These are phyloP conservation scores for Irpex lacteus DNA, from an alignment of 1,284 basidiomycete genomes.

Conservation along the genomic window DNA sequence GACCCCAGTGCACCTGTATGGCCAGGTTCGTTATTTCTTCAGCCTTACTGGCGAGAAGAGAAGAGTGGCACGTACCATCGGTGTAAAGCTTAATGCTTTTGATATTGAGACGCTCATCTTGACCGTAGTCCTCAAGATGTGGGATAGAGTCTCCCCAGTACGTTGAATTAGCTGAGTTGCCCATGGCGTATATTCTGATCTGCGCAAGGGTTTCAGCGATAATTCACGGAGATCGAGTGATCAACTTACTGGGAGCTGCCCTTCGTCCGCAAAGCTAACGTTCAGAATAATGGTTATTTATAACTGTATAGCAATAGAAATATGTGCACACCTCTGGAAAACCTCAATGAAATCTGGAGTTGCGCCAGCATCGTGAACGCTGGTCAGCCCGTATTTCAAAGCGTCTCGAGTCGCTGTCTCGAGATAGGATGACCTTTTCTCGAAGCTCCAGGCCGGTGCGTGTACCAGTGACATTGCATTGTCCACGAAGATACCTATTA, in stretches of 20 bases:
- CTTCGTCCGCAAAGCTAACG: constrained; percentile 21
- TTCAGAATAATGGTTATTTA: background rate
- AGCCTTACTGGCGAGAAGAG: background rate
- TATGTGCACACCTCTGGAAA: constrained; percentile 51
- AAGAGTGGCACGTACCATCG: constrained; percentile 51
- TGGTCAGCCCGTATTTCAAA: constrained; percentile 73
- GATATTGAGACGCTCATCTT: constrained; percentile 63
- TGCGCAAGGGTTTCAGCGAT: constrained; percentile 23
- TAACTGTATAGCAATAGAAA: background rate
- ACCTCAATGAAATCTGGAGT: constrained; percentile 56
- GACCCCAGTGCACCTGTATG: constrained; percentile 79
- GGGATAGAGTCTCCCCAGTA: constrained; percentile 70
- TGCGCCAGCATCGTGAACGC: constrained; percentile 79
- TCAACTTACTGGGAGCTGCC: constrained; percentile 51
- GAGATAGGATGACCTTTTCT: constrained; percentile 59
- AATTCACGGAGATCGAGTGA: no score
- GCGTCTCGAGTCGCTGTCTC: constrained; percentile 66
- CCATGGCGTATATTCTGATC: constrained; percentile 82
- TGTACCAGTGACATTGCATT: constrained; percentile 72
- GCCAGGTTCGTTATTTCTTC: background rate
- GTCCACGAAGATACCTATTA: constrained; percentile 65
- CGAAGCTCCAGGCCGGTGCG: constrained; percentile 59
- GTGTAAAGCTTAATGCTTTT: constrained; percentile 82
- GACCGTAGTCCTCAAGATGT: constrained; percentile 59
- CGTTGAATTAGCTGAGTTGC: constrained; percentile 48